Evolutionary conservation across 208 protist species (phyloP), one percentile per base, ranked within the genome.

Genomic region (Crithidia brevicula): DNA sequence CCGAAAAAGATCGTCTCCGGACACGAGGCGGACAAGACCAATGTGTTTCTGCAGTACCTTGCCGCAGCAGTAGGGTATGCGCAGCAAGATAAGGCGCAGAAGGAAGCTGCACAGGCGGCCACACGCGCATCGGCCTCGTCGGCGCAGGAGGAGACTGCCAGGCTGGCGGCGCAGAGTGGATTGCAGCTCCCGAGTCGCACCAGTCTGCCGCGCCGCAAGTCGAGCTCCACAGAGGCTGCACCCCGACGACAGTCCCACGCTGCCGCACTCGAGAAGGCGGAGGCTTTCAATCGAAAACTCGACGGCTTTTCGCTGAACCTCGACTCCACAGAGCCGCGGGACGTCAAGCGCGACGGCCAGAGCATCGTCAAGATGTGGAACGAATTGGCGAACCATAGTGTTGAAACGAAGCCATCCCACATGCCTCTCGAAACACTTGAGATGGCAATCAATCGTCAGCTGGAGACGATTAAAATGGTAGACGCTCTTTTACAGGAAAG

Each of bases 1-100:
- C 76, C 89, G 0, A 94, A 94, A 62, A 96, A 96, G 67, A 93
- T 97, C 25, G 83, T 96, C n/a, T 60, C 91, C 1, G 94, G 94
- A 2, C 75, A 80, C 28, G 92, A 97, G 51, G 82, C 88, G 16
- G 94, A 96, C 54, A 94, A 91, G 52, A 96, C 94, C 3, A 97
- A 97, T 50, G 59, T 83, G 8, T 96, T 96, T 54, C 68, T 97
- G 34, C 90, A 91, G 72, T 85, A 85, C 45, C 47, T 96, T 3
- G 94, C 94, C 0, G 76, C 81, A 3, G 91, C 86, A 23, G 88
- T 93, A 0, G 86, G 85, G 25, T 83, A 82, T 27, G 89, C 90
- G 23, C 89, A 94, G 68, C 80, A 91, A 56, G 89, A 96, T 46
- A 94, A 91, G 71, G 72, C 72, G 5, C 66, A 82, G 10, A 67